These are phyloP conservation scores for Lathyrus aphaca DNA, from an alignment of 306 rosid species.

Conservation along the genomic window DNA sequence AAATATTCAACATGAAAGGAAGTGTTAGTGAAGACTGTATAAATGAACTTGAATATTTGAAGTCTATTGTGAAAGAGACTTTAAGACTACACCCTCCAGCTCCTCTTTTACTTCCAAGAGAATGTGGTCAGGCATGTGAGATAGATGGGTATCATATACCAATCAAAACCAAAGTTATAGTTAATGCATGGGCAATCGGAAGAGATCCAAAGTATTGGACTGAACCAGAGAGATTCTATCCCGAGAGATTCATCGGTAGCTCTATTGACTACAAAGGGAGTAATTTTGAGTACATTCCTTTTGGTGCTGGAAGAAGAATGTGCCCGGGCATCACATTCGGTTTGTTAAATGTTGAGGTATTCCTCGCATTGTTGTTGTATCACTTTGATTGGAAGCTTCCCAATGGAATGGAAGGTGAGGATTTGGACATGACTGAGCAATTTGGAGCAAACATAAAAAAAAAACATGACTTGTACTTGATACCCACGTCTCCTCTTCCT, in stretches of 20 bases:
- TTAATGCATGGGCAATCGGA: slow-evolving; percentile 50
- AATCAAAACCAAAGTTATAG: slow-evolving; percentile 16
- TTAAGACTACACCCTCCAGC: neutral
- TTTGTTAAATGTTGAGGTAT: neutral
- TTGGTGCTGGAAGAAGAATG: slow-evolving; percentile 46
- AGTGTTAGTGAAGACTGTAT: neutral
- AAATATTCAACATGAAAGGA: neutral
- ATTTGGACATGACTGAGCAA: neutral
- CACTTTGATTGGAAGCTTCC: slow-evolving; percentile 2
- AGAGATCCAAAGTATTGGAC: slow-evolving; percentile 47
- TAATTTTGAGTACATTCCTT: slow-evolving; percentile 45
- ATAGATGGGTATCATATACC: slow-evolving; percentile 46
- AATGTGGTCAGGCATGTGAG: neutral
- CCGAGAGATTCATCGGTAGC: slow-evolving; percentile 36
- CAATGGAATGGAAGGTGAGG: slow-evolving; percentile 2
- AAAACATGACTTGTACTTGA: slow-evolving; percentile 1
- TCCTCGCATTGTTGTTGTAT: neutral
- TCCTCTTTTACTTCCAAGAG: slow-evolving; percentile 5
- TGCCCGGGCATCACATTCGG: neutral
- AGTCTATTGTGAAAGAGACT: neutral
- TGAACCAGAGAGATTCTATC: slow-evolving; percentile 37
- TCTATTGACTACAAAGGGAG: slow-evolving; percentile 29
- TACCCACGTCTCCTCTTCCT: neutral
- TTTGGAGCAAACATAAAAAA: neutral
- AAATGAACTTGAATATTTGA: neutral